Conservation (phyloP, 805 yeast genomes). For the Wickerhamomyces xylosicus region DNA sequence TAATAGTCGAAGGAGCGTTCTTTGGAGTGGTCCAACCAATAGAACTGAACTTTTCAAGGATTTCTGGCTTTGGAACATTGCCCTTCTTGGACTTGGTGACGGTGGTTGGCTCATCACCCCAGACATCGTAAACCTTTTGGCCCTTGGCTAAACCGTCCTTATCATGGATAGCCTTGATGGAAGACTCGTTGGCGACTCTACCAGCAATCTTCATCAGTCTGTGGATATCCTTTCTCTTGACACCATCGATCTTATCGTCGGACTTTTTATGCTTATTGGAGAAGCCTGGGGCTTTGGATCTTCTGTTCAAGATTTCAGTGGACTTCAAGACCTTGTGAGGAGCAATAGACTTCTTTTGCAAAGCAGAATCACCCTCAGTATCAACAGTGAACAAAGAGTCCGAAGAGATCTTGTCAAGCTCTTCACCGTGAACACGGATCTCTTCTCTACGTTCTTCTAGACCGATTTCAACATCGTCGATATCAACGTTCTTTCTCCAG, state of each 20-base stretch:
- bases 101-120: constrained; percentile 35
- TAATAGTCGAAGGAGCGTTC: constrained; percentile 44
- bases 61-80: constrained; percentile 24
- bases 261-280: constrained; percentile 27
- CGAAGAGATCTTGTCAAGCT: constrained; percentile 27
- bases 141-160: constrained; percentile 50
- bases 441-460: constrained; percentile 63
- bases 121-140: constrained; percentile 50
- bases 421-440: constrained; percentile 39
- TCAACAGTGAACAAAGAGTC: constrained; percentile 55
- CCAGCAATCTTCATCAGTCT: constrained; percentile 69
- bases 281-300: constrained; percentile 71
- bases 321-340: constrained; percentile 24
- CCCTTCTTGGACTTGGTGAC: constrained; percentile 12
- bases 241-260: constrained; percentile 42
- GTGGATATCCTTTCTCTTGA: constrained; percentile 12
- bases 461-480: constrained; percentile 65
- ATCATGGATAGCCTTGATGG: constrained; percentile 41
- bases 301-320: constrained; percentile 45
- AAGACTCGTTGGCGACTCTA: constrained; percentile 44
- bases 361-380: constrained; percentile 46
- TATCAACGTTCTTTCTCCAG: constrained; percentile 88
- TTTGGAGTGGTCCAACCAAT: constrained; percentile 43
- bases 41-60: constrained; percentile 28
- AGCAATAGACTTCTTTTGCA: constrained; percentile 27